Base-by-base conservation (phyloP, 1,284 basidiomycete species). In the Ceraceosorus bombacis region DNA sequence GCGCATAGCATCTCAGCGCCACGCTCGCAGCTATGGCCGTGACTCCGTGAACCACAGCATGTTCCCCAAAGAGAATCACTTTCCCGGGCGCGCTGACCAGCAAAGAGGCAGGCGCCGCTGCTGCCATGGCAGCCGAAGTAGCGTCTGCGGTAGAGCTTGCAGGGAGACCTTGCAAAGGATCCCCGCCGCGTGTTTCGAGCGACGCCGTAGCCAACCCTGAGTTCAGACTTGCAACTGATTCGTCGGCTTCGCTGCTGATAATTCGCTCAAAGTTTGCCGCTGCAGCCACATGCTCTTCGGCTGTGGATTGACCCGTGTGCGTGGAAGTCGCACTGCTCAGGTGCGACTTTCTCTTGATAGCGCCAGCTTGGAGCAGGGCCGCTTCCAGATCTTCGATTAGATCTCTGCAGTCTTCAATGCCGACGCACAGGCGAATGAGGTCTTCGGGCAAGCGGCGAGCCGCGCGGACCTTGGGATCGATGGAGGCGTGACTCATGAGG, bases 401-500 rank as follows among this genome's bases (percentile, higher is more conserved):
- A 80, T 98, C 95, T 54, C 85, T 83, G 4, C 89, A 83, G 79
- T 98, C 94, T 80, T 99, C 95, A 69, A 99, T 98, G 67, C 95
- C 95, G 70, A 98, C 91, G 76, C 95, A 99, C 41, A 98, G 84
- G 53, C 95, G 89, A 73, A 99, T 97, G 59, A 99, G 84, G 79
- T 98, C 90, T 78, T 99, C 95, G 37, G 94, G 95, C 39, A 99
- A 83, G 53, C 93, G 91, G 62, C 95, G 88, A 57, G 86, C 92
- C 38, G 90, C 91, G 43, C 95, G 88, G 27, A 87, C 86, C 41
- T 90, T 89, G 40, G 94, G 85, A 74, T 96, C 92, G 70, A 99
- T 99, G 48, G 93, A 97, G 38, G 95, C 93, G 79, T 99, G 95
- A 37, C 91, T 94, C 95, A 99, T 98, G 70, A 93, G 86, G 79